Conservation (phyloP, 2,329 filamentous ascomycete genomes). For the Diplodia mutila region DNA sequence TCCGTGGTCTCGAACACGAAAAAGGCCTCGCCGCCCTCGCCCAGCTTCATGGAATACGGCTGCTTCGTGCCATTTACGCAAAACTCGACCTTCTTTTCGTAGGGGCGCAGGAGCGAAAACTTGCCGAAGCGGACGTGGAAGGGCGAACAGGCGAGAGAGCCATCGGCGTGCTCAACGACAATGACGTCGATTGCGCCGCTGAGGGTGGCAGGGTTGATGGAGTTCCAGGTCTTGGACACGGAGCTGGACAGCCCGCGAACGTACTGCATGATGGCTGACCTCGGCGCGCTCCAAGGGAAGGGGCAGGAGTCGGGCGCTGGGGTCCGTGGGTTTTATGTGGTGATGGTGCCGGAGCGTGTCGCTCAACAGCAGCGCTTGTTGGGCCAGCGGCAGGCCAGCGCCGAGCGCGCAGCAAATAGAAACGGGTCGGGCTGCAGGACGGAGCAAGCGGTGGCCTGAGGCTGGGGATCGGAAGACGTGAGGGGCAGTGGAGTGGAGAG, state of each 20-base stretch:
- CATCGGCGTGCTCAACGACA: slow-evolving; percentile 95
- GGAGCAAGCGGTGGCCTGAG: slow-evolving; percentile 7
- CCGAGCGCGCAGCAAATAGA: slow-evolving; percentile 3
- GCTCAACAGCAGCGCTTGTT: slow-evolving; percentile 26
- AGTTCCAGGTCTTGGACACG: slow-evolving; percentile 99
- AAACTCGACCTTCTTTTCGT: slow-evolving; percentile 99
- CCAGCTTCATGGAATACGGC: slow-evolving; percentile 96
- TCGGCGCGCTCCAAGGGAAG: background rate
- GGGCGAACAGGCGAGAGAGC: slow-evolving; percentile 84
- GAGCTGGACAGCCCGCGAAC: slow-evolving; percentile 92
- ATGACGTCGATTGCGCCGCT: slow-evolving; percentile 99
- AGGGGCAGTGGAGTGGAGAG: slow-evolving; percentile 9
- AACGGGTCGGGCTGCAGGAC: background rate
- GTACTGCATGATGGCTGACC: slow-evolving; percentile 93
- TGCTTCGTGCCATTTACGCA: slow-evolving; percentile 90
- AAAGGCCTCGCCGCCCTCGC: slow-evolving; percentile 96
- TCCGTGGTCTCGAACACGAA: slow-evolving; percentile 97
- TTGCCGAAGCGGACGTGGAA: slow-evolving; percentile 99
- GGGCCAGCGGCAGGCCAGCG: slow-evolving; percentile 25
- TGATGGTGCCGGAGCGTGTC: slow-evolving; percentile 3
- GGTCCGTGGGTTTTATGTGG: slow-evolving; percentile 16
- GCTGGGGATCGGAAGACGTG: background rate
- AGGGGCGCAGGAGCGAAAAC: slow-evolving; percentile 91
- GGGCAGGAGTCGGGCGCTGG: background rate
- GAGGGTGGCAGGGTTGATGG: slow-evolving; percentile 95